Percentiles rank a stretch among this genome's conserved stretches.
Conservation (phyloP, 805 yeast genomes). For the Blastobotrys muscicola region DNA sequence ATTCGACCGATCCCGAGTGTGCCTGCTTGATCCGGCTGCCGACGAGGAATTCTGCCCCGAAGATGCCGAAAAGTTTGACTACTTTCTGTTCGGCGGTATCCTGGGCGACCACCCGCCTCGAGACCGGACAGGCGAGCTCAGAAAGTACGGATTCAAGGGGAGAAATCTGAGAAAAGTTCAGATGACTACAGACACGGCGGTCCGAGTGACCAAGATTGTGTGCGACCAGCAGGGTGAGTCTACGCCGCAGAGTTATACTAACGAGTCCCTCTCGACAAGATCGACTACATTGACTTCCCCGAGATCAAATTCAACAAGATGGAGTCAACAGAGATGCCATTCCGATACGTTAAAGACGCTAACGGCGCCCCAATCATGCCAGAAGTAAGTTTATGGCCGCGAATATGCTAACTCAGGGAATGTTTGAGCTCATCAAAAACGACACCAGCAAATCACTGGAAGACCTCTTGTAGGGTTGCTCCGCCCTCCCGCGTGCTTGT, state of each 20-base stretch:
- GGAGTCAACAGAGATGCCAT: slow-evolving; percentile 97
- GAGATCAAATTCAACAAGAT: slow-evolving; percentile 79
- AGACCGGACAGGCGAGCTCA: slow-evolving; percentile 86
- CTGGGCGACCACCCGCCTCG: slow-evolving; percentile 81
- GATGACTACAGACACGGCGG: slow-evolving; percentile 97
- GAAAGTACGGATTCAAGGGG: slow-evolving; percentile 80
- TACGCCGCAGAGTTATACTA: background rate
- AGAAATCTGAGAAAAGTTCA: slow-evolving; percentile 80
- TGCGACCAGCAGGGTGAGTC: slow-evolving; percentile 40
- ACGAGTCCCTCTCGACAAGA: slow-evolving; percentile 48
- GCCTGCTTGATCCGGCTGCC: slow-evolving; percentile 87
- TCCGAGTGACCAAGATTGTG: slow-evolving; percentile 79
- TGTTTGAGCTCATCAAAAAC: slow-evolving; percentile 73
- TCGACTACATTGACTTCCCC: slow-evolving; percentile 85
- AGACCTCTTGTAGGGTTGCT: slow-evolving; percentile 17
- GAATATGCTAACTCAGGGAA: slow-evolving; percentile 38
- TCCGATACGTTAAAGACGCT: slow-evolving; percentile 67
- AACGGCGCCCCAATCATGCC: slow-evolving; percentile 76
- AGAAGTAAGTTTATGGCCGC: slow-evolving; percentile 23
- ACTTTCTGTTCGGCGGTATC: slow-evolving; percentile 93
- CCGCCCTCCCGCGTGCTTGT: too few species aligned
- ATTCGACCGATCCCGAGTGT: slow-evolving; percentile 42
- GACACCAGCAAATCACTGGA: slow-evolving; percentile 69
- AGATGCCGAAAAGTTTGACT: slow-evolving; percentile 62
- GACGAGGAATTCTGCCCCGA: slow-evolving; percentile 58